A percentile compares a stretch with the other conserved stretches of the same genome.
These are phyloP conservation scores for Pleodorina starrii DNA, from an alignment of 139 green algal genomes.

Conservation along the genomic window DNA sequence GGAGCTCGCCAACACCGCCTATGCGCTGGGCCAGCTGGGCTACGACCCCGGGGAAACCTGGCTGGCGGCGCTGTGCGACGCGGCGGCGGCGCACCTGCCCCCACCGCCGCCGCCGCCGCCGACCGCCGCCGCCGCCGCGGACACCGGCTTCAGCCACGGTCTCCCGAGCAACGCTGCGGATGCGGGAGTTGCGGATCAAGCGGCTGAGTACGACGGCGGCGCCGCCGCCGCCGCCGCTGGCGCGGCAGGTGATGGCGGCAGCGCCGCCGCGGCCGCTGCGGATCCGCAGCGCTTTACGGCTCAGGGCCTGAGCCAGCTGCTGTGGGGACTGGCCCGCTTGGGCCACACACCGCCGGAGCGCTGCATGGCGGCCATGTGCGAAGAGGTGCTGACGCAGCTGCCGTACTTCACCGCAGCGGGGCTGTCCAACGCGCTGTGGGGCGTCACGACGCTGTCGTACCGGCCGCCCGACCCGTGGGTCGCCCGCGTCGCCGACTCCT, in stretches of 20 bases:
- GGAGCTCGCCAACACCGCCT: conserved; percentile 8
- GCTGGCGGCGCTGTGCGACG: neutral
- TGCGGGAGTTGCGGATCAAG: no score
- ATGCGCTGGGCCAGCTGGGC: neutral
- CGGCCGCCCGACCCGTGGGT: neutral
- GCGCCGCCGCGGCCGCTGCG: neutral
- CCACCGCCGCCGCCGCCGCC: neutral
- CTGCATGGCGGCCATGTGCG: neutral
- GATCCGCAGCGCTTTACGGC: conserved; percentile 7
- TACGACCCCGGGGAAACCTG: neutral
- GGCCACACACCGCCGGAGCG: neutral
- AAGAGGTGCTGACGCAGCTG: neutral
- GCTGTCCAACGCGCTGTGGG: conserved; percentile 31
- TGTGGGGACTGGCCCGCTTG: conserved; percentile 21
- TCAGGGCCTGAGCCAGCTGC: conserved; percentile 29
- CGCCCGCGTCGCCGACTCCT: neutral
- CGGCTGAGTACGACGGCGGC: neutral
- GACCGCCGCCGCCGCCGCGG: no score
- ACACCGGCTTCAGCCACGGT: no score
- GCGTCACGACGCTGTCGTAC: neutral
- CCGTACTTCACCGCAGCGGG: neutral
- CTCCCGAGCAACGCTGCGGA: no score
- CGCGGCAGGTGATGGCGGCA: neutral
- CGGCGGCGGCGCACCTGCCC: neutral
- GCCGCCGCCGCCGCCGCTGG: neutral